Evolutionary conservation across 257 asterid species (phyloP).

Genomic region (Ophiorrhiza pumila): DNA sequence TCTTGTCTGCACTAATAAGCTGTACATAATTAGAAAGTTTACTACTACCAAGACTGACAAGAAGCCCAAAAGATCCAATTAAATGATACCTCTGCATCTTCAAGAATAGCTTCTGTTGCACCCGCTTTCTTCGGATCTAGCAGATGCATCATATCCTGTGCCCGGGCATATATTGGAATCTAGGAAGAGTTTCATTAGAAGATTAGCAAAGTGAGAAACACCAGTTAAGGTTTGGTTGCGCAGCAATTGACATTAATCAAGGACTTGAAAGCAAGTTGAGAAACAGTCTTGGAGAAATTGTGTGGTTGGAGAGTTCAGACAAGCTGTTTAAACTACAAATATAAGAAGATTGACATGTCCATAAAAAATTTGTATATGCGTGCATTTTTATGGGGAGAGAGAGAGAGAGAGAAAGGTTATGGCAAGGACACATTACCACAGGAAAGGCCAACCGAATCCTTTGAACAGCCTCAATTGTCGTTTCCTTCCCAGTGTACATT

Average conservation of each 20-base stretch:
- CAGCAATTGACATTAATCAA: background rate
- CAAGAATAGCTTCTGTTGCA: constrained; percentile 93
- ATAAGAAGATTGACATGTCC: background rate
- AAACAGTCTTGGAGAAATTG: background rate
- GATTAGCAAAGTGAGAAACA: constrained; percentile 9
- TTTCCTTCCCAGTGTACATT: constrained; percentile 73
- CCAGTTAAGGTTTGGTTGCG: background rate
- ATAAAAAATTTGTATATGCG: background rate
- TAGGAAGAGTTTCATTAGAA: constrained; percentile 28
- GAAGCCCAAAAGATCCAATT: constrained; percentile 6
- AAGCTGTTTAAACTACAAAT: background rate
- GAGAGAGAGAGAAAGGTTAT: background rate
- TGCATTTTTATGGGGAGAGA: background rate
- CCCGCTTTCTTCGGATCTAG: constrained; percentile 88
- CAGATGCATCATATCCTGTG: constrained; percentile 83
- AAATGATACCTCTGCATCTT: constrained; percentile 79
- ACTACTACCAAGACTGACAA: background rate
- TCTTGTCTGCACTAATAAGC: constrained; percentile 60
- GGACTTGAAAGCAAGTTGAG: background rate
- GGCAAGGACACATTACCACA: constrained; percentile 40
- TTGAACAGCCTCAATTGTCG: constrained; percentile 79
- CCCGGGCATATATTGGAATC: constrained; percentile 93
- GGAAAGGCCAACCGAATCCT: constrained; percentile 93
- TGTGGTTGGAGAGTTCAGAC: background rate
- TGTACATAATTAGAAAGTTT: constrained; percentile 22